Percentiles rank a stretch among this genome's conserved stretches.
Evolutionary conservation across 495 filamentous ascomycete genomes (phyloP).

Genomic region (Penicillium atrosanguineum): DNA sequence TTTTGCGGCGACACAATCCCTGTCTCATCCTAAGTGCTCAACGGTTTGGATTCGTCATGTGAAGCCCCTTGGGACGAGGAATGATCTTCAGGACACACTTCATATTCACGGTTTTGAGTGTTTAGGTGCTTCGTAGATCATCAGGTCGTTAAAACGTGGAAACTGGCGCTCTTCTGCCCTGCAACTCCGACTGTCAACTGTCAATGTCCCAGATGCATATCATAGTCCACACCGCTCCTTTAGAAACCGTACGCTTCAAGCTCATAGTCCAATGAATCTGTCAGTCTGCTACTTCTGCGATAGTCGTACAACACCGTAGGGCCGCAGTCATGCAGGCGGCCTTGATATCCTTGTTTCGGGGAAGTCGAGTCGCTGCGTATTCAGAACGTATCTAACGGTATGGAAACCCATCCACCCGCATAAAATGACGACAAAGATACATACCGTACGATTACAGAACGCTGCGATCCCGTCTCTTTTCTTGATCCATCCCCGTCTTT

Average conservation of each 20-base stretch:
- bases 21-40: not conserved
- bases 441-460: conserved; percentile 20
- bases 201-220: conserved; percentile 9
- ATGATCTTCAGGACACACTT: conserved; percentile 4
- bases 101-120: not conserved
- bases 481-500: conserved; percentile 14
- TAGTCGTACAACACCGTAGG: conserved; percentile 7
- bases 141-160: conserved; percentile 1
- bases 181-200: not conserved
- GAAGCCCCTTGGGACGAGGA: not conserved
- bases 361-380: not conserved
- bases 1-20: not conserved
- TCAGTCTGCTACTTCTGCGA: conserved; percentile 4
- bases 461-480: conserved; percentile 8
- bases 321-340: conserved; percentile 12
- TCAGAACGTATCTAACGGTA: conserved; percentile 2
- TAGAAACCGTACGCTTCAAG: not conserved
- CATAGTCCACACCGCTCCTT: conserved; percentile 17
- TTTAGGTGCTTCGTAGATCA: not conserved
- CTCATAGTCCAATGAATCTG: not conserved
- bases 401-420: conserved; percentile 5
- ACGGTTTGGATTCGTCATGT: not conserved
- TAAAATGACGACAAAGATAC: conserved; percentile 3
- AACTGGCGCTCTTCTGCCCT: not conserved
- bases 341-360: conserved; percentile 11